Conservation (phyloP, 108 stramenopile species). For the Schizochytrium sp. region DNA sequence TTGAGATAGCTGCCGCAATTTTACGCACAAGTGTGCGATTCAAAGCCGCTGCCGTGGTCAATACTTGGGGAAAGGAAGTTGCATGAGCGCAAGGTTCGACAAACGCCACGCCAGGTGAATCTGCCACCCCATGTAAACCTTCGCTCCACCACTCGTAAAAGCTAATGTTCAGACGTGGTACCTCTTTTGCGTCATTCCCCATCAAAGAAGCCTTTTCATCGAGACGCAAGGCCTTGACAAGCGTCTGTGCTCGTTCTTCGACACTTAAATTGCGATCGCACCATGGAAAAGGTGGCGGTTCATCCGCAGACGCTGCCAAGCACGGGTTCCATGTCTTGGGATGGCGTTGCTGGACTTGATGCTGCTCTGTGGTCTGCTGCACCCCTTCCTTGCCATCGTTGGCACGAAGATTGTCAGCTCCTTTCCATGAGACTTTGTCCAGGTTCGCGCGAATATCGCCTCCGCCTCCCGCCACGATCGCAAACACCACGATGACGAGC, state of each 20-base stretch:
- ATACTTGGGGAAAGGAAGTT: constrained; percentile 46
- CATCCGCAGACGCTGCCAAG: background rate
- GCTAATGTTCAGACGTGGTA: background rate
- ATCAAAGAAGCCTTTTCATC: constrained; percentile 1
- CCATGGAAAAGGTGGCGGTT: background rate
- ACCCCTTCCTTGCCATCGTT: too few species aligned
- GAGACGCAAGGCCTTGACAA: background rate
- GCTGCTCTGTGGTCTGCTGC: too few species aligned
- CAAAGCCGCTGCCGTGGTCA: constrained; percentile 45
- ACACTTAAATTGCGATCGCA: background rate
- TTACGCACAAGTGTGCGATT: constrained; percentile 45
- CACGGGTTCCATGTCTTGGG: constrained; percentile 11
- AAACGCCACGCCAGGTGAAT: constrained; percentile 20
- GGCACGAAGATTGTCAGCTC: too few species aligned
- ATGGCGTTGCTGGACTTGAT: background rate
- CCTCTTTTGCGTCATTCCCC: background rate
- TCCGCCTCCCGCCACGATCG: too few species aligned
- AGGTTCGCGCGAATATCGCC: too few species aligned
- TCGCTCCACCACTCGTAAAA: constrained; percentile 30
- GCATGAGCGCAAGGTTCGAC: background rate
- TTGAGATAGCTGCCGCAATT: constrained; percentile 46
- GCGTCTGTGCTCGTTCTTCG: background rate
- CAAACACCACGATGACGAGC: too few species aligned
- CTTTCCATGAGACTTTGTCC: too few species aligned
- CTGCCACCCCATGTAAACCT: constrained; percentile 25